Evolutionary conservation across 2,329 filamentous ascomycete genomes (phyloP), one percentile per base, ranked within the genome.

Genomic region (Beauveria caledonica): DNA sequence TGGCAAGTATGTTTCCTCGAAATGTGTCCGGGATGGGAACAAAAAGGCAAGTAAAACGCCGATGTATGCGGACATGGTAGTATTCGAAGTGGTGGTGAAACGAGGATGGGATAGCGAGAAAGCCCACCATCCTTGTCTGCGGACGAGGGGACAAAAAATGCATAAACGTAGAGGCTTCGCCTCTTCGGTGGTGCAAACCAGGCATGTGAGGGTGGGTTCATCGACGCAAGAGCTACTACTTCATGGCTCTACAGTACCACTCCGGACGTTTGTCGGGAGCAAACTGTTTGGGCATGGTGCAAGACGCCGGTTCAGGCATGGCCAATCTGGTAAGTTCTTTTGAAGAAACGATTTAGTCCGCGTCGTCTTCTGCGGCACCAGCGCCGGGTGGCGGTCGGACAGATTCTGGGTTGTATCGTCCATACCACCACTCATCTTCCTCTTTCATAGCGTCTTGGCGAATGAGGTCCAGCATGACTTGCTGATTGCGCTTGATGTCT

Each of bases 351-450:
- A 10, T 11, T 23, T 63, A 74, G 60, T 75, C 73, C 39, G 73
- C 71, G 64, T 84, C 82, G 61, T 84, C 81, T 63, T 83, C 80
- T 57, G 78, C 79, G n/a, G 75, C 76, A 60, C 78, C 79, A 23
- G 75, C 76, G 62, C 78, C 77, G 1, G 76, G 67, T 13, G 79
- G 77, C 42, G 81, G 81, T 42, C 78, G 76, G 51, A 84, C 75
- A n/a, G 80, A 81, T 36, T 80, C 80, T n/a, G 80, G 77, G 2
- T 78, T 76, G 39, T 72, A 73, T 56, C 77, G 77, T 50, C 83
- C 82, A 65, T 85, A 85, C 74, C 80, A 79, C 82, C 84, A 87
- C 64, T 86, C 80, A 63, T 87, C 84, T 68, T 85, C 79, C 60
- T 83, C 80, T 21, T 79, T 79, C 21, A 80, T 71, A 19, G 81